Percentiles rank a stretch among this genome's conserved stretches.
These are phyloP conservation scores for Volvox africanus DNA, from an alignment of 139 green algal genomes.

Conservation along the genomic window DNA sequence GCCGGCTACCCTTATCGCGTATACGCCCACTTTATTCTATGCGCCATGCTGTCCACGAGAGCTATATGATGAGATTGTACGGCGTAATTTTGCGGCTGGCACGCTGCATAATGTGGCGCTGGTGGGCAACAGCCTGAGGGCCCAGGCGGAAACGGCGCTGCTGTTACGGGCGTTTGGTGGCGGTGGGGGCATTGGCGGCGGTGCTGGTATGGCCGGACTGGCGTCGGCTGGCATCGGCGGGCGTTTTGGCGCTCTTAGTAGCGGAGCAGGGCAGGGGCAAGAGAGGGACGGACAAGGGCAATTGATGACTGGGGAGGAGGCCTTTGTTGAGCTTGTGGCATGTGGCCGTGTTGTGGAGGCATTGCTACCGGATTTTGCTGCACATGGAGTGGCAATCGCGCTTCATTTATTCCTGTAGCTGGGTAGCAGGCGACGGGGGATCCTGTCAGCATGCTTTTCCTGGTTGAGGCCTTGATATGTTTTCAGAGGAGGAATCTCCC, in stretches of 20 bases:
- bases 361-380: slow-evolving; percentile 46
- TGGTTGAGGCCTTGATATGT: too few species aligned
- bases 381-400: slow-evolving; percentile 40
- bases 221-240: too few species aligned
- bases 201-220: background rate
- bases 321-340: slow-evolving; percentile 27
- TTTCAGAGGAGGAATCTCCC: too few species aligned
- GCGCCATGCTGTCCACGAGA: slow-evolving; percentile 39
- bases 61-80: slow-evolving; percentile 36
- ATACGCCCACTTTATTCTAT: slow-evolving; percentile 42
- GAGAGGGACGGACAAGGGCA: background rate
- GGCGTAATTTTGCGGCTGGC: background rate
- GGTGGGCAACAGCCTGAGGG: slow-evolving; percentile 42
- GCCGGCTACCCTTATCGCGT: background rate
- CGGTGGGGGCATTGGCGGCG: background rate
- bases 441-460: too few species aligned
- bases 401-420: slow-evolving; percentile 45
- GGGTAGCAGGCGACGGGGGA: too few species aligned
- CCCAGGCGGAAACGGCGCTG: slow-evolving; percentile 17
- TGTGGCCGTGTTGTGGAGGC: slow-evolving; percentile 36
- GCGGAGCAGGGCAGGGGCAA: background rate
- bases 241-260: background rate
- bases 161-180: slow-evolving; percentile 28
- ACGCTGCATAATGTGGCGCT: slow-evolving; percentile 40
- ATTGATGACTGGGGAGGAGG: background rate